These are phyloP conservation scores for Cryptosporidium meleagridis DNA, from an alignment of 169 alveolate species.

Conservation along the genomic window DNA sequence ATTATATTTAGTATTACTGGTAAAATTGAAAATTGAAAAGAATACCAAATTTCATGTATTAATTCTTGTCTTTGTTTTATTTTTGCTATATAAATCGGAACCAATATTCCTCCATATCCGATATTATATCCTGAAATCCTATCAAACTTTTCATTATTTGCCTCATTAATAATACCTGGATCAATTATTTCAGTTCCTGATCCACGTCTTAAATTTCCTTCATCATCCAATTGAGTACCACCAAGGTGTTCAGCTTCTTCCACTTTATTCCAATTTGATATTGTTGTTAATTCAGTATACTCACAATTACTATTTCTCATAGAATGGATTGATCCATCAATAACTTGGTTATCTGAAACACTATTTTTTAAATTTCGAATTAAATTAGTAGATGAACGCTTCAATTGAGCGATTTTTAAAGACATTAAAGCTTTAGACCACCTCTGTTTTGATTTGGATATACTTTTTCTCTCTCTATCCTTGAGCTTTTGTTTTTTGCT, in stretches of 20 bases:
- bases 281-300: not conserved
- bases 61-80: constrained; percentile 62
- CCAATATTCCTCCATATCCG: constrained; percentile 55
- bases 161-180: not conserved
- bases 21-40: constrained; percentile 33
- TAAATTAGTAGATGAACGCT: not conserved
- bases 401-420: constrained; percentile 18
- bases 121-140: constrained; percentile 16
- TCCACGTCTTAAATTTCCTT: not conserved
- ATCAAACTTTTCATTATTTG: not conserved
- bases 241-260: not conserved
- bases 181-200: not conserved
- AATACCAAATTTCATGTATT: constrained; percentile 50
- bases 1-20: constrained; percentile 6
- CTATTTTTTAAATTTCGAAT: not conserved
- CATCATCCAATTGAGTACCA: not conserved
- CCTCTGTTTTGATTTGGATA: constrained; percentile 16
- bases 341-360: not conserved
- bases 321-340: not conserved
- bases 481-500: not conserved
- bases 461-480: not conserved
- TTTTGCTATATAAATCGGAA: constrained; percentile 63
- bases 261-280: not conserved
- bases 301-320: constrained; percentile 8
- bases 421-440: constrained; percentile 48